These are phyloP conservation scores for Neofusicoccum ribis DNA, from an alignment of 2,329 filamentous ascomycete species.

Conservation along the genomic window DNA sequence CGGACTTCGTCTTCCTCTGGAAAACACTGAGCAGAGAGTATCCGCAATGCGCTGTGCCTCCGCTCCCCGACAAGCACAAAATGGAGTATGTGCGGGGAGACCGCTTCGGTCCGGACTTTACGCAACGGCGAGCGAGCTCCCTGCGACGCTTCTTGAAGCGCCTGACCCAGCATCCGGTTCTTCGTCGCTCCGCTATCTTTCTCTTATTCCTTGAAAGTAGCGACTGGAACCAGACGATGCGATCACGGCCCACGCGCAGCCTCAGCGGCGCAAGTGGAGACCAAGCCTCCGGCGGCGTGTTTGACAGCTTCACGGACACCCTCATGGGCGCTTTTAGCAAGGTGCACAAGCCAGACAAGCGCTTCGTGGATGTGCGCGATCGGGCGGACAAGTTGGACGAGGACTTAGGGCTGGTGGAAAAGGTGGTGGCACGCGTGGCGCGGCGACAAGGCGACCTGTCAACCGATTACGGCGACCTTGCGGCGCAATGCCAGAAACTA, in stretches of 20 bases:
- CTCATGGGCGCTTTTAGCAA: constrained; percentile 98
- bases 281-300: constrained; percentile 66
- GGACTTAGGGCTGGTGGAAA: constrained; percentile 88
- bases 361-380: constrained; percentile 92
- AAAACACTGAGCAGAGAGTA: constrained; percentile 87
- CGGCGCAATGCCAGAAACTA: constrained; percentile 92
- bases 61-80: constrained; percentile 96
- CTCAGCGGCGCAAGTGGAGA: constrained; percentile 41
- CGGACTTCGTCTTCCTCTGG: constrained; percentile 95
- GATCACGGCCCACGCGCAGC: constrained; percentile 67
- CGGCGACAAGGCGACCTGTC: constrained; percentile 86
- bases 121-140: constrained; percentile 80
- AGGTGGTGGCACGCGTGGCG: constrained; percentile 88
- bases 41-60: constrained; percentile 87
- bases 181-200: constrained; percentile 79
- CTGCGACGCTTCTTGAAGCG: constrained; percentile 88
- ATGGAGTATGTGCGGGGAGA: constrained; percentile 98
- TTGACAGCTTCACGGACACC: constrained; percentile 93
- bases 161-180: constrained; percentile 81
- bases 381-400: constrained; percentile 89
- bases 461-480: constrained; percentile 82
- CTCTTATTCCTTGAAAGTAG: constrained; percentile 87
- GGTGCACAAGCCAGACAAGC: constrained; percentile 89
- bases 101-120: constrained; percentile 93
- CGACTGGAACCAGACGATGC: constrained; percentile 98